Evolutionary conservation across 805 yeast genomes (phyloP), one percentile per base, ranked within the genome.

Genomic region (Wickerhamiella sorbophila): DNA sequence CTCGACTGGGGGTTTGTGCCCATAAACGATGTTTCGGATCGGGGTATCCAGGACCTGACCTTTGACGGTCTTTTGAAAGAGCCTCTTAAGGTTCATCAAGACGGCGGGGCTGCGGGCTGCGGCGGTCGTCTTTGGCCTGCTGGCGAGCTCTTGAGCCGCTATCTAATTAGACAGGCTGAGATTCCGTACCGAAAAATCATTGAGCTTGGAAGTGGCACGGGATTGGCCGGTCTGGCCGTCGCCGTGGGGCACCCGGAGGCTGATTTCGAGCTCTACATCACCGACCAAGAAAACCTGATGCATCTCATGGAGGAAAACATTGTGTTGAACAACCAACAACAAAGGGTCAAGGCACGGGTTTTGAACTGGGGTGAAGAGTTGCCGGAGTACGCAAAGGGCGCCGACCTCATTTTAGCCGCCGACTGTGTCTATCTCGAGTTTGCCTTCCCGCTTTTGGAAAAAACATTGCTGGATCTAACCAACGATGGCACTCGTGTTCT

Each of bases 121-220:
- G 79, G 79, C n/a, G 79, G 79, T 3, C 69, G 71, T 44, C 61
- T 74, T 4, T 74, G 79, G 79, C 64, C 74, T 1, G 77, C 79
- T 8, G 79, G 79, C 15, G 74, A 72, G 42, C 57, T 72, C 36
- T 57, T 74, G 16, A 64, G 75, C 12, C 59, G 68, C 32, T 74
- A 71, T 44, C 46, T 71, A 44, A 51, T 55, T 36, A 45, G 58
- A 14, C 52, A 58, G 18, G 57, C 60, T 1, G 38, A 45, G 1
- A 27, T 40, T 1, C 44, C 41, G 4, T 41, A 44, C 26, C 44
- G 44, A 14, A 61, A 60, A 29, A 60, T 72, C 4, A 51, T 74
- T 10, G 79, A 74, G 47, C 55, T 74, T 15, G 79, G 79, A 0
- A 64, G 73, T 44, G 79, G 79, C 3, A 74, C 79, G 0, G 79